Conservation (phyloP, 306 rosid genomes). For the Spatholobus suberectus region DNA sequence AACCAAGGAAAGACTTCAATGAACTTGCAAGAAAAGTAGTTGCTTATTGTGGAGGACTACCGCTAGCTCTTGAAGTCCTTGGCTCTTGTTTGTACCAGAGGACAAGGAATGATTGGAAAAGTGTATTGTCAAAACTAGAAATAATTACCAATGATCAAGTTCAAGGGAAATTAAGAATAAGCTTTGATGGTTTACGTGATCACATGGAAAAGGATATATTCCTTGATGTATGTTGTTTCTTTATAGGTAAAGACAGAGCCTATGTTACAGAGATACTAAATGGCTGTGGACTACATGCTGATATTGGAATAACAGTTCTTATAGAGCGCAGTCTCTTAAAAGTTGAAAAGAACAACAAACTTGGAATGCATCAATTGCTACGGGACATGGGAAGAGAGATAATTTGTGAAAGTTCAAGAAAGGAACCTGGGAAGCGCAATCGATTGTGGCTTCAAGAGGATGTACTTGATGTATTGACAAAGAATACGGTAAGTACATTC, state of each 20-base stretch:
- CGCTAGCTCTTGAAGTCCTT: conserved; percentile 44
- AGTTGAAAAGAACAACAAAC: conserved; percentile 1
- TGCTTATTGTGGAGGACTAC: too few relatives aligned
- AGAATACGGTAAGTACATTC: conserved; percentile 28
- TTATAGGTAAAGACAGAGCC: conserved; percentile 35
- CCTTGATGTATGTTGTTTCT: conserved; percentile 53
- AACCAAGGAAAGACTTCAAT: too few relatives aligned
- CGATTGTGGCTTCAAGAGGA: conserved; percentile 10
- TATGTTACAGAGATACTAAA: conserved; percentile 29
- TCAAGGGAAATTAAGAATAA: conserved; percentile 32
- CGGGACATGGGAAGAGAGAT: conserved; percentile 49
- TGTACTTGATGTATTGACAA: conserved; percentile 11
- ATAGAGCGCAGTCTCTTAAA: conserved; percentile 34
- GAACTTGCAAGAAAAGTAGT: too few relatives aligned
- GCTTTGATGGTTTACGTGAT: conserved; percentile 31
- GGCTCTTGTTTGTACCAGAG: too few relatives aligned
- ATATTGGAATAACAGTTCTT: conserved; percentile 30
- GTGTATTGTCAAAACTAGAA: conserved; percentile 38
- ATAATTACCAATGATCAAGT: conserved; percentile 37
- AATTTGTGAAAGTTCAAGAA: neutral
- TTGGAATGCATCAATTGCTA: conserved; percentile 26
- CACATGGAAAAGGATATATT: conserved; percentile 38
- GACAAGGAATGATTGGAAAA: conserved; percentile 48
- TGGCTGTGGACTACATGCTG: conserved; percentile 39
- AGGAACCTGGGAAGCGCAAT: conserved; percentile 3